Evolutionary conservation across 1,139 yeast genomes (phyloP).

Genomic region (Lodderomyces metapsilosis): DNA sequence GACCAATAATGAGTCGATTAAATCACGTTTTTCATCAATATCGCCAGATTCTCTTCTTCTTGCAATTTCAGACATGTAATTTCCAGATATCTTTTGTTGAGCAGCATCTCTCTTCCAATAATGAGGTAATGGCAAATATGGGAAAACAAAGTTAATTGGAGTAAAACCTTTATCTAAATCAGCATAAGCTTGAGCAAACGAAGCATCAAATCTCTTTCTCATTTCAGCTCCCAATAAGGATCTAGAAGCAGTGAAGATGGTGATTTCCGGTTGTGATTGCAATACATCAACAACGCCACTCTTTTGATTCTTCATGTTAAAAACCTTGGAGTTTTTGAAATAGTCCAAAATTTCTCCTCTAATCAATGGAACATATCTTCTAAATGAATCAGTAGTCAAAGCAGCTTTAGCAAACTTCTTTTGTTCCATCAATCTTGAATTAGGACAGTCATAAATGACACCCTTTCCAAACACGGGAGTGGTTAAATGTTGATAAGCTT

Average conservation of each 20-base stretch:
- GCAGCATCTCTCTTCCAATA: constrained; percentile 86
- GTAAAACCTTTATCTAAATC: constrained; percentile 97
- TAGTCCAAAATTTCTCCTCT: constrained; percentile 72
- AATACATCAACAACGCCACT: constrained; percentile 68
- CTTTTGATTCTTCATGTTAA: constrained; percentile 34
- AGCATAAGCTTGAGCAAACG: constrained; percentile 81
- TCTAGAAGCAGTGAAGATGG: constrained; percentile 94
- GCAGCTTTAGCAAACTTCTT: constrained; percentile 94
- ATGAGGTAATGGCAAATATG: constrained; percentile 85
- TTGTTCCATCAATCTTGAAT: constrained; percentile 92
- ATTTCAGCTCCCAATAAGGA: constrained; percentile 88
- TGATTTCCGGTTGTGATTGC: constrained; percentile 89
- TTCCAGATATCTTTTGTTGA: constrained; percentile 72
- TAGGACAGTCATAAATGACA: constrained; percentile 95
- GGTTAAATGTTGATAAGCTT: constrained; percentile 90
- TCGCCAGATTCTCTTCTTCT: constrained; percentile 74
- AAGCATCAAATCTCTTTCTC: constrained; percentile 77
- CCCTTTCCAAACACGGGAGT: constrained; percentile 98
- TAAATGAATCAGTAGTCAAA: constrained; percentile 81
- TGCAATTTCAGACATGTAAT: constrained; percentile 76
- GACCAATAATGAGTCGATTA: constrained; percentile 84
- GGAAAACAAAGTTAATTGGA: constrained; percentile 93
- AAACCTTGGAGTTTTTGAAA: constrained; percentile 50
- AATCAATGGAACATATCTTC: constrained; percentile 83
- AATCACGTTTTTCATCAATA: constrained; percentile 75